A percentile compares a stretch with the other conserved stretches of the same genome.
These are phyloP conservation scores for Lagenidium giganteum DNA, from an alignment of 352 stramenopile genomes.

Conservation along the genomic window DNA sequence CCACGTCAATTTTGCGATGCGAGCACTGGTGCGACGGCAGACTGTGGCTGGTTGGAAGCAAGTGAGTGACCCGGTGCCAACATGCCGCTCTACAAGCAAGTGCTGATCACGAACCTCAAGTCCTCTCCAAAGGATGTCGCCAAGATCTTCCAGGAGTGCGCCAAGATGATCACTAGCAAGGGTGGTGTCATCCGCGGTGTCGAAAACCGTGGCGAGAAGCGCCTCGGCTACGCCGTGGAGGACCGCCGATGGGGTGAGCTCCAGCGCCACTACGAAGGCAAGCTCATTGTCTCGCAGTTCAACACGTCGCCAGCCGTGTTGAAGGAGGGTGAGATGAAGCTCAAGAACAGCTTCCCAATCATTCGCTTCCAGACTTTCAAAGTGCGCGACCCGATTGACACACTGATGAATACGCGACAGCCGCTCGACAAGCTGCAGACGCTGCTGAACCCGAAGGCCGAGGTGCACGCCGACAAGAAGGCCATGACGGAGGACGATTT, in stretches of 20 bases:
- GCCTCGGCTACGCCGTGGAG: conserved; percentile 77
- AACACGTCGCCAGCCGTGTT: conserved; percentile 69
- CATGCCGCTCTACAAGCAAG: conserved; percentile 89
- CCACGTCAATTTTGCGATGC: too few species aligned
- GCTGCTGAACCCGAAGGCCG: conserved; percentile 39
- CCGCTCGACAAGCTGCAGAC: conserved; percentile 54
- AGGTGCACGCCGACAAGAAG: conserved; percentile 26
- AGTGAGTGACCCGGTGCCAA: too few species aligned
- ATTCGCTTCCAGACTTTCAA: conserved; percentile 87
- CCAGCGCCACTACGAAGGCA: conserved; percentile 81
- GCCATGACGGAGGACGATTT: conserved; percentile 27
- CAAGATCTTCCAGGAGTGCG: conserved; percentile 79
- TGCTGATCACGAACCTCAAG: conserved; percentile 87
- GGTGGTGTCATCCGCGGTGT: conserved; percentile 74
- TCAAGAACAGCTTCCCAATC: conserved; percentile 83
- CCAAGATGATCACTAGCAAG: conserved; percentile 52
- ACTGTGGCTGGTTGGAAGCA: too few species aligned
- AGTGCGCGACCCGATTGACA: conserved; percentile 73
- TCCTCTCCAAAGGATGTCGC: conserved; percentile 78
- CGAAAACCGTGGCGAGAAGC: conserved; percentile 80
- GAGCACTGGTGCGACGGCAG: too few species aligned
- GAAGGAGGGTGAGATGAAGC: conserved; percentile 68
- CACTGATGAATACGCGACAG: conserved; percentile 79
- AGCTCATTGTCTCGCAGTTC: conserved; percentile 85
- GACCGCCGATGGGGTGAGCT: conserved; percentile 83